Conservation (phyloP, 2,329 filamentous ascomycete genomes). For the Xylaria digitata region DNA sequence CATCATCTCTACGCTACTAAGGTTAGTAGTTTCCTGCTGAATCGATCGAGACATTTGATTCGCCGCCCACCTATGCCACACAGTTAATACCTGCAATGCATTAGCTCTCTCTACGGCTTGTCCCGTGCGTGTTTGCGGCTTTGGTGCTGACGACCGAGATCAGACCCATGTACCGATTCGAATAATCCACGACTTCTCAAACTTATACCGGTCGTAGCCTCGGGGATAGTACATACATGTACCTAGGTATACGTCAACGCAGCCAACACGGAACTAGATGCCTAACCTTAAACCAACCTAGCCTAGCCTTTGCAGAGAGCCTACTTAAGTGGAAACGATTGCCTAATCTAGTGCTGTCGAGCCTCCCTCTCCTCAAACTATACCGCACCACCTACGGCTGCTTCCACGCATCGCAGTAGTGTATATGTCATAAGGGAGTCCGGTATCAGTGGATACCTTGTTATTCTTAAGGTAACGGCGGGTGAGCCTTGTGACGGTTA, state of each 20-base stretch:
- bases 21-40: not conserved
- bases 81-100: not conserved
- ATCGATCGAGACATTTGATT: not conserved
- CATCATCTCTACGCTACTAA: not conserved
- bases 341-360: not conserved
- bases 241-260: not conserved
- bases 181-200: not conserved
- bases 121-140: not conserved
- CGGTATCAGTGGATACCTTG: not conserved
- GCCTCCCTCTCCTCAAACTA: not conserved
- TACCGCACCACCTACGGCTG: not conserved
- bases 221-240: not conserved
- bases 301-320: slow-evolving; percentile 2
- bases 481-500: not conserved
- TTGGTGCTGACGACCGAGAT: not conserved
- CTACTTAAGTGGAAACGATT: not conserved
- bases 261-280: too few relatives aligned
- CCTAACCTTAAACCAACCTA: too few relatives aligned
- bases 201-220: too few relatives aligned
- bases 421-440: not conserved
- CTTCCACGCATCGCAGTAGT: not conserved
- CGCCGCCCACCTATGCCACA: slow-evolving; percentile 2
- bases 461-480: not conserved
- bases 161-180: not conserved
- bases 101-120: not conserved